Evolutionary conservation across 2,329 filamentous ascomycete genomes (phyloP).

Genomic region (Sarocladium oryzae): DNA sequence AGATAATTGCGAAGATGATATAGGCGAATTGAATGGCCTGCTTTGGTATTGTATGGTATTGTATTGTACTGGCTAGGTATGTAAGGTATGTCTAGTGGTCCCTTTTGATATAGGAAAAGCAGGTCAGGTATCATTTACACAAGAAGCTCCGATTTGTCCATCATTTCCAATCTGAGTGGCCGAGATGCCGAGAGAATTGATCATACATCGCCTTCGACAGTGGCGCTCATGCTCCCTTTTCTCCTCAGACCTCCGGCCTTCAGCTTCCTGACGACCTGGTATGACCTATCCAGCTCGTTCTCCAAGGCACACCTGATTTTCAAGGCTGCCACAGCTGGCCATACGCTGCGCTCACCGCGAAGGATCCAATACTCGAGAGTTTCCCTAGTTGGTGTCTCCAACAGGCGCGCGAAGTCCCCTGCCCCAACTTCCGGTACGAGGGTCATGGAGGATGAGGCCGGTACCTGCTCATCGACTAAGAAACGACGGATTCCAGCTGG

Average conservation of each 20-base stretch:
- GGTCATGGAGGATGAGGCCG: slow-evolving; percentile 64
- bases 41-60: no score
- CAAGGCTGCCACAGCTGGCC: slow-evolving; percentile 80
- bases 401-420: slow-evolving; percentile 66
- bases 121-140: slow-evolving; percentile 3
- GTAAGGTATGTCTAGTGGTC: background rate
- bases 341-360: slow-evolving; percentile 79
- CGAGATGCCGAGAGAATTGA: background rate
- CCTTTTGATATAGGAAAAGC: background rate
- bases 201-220: background rate
- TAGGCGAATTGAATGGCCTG: background rate
- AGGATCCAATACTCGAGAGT: slow-evolving; percentile 80
- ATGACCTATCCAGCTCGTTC: slow-evolving; percentile 78
- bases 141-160: background rate
- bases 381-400: slow-evolving; percentile 75
- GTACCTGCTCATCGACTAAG: slow-evolving; percentile 75
- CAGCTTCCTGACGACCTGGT: slow-evolving; percentile 66
- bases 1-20: no score
- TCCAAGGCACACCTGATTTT: slow-evolving; percentile 80
- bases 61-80: no score
- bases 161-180: background rate
- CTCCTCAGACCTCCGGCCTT: slow-evolving; percentile 45
- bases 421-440: slow-evolving; percentile 73
- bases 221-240: slow-evolving; percentile 33
- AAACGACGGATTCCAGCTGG: slow-evolving; percentile 66